phyloP scores from a whole-genome alignment of 257 asterid genomes.

The Verbena officinalis region DNA sequence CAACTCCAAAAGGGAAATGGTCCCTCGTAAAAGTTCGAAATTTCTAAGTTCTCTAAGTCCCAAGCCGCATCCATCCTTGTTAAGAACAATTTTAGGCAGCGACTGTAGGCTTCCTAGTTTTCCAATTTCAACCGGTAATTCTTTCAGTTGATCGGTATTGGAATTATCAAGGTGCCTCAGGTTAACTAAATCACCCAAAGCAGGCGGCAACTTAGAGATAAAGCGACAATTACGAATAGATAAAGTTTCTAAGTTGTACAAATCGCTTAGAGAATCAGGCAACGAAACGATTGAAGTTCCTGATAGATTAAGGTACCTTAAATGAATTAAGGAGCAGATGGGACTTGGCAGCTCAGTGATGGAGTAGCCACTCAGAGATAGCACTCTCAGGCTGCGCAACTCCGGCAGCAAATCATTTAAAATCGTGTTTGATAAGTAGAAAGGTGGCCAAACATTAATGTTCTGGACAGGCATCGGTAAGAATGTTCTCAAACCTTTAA shows the following conservation, averaged over 20 bases:
- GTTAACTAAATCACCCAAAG: slow-evolving; percentile 40
- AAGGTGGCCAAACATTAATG: slow-evolving; percentile 39
- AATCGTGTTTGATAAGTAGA: slow-evolving; percentile 33
- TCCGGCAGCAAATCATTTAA: slow-evolving; percentile 36
- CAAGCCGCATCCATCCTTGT: slow-evolving; percentile 38
- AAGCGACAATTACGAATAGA: slow-evolving; percentile 46
- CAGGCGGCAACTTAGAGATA: slow-evolving; percentile 40
- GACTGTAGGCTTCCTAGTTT: slow-evolving; percentile 38
- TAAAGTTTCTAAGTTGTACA: slow-evolving; percentile 38
- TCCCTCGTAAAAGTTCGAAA: slow-evolving; percentile 38
- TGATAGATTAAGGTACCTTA: slow-evolving; percentile 41
- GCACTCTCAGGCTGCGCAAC: slow-evolving; percentile 31
- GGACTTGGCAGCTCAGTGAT: slow-evolving; percentile 36
- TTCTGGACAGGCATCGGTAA: slow-evolving; percentile 45
- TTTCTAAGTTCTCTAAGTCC: slow-evolving; percentile 38
- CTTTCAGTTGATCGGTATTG: slow-evolving; percentile 44
- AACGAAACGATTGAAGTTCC: slow-evolving; percentile 34
- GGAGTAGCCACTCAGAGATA: slow-evolving; percentile 41
- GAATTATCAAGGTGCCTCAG: slow-evolving; percentile 48
- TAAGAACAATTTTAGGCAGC: slow-evolving; percentile 42
- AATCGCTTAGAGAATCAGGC: slow-evolving; percentile 34
- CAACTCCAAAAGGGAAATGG: slow-evolving; percentile 34
- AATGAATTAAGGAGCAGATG: slow-evolving; percentile 33
- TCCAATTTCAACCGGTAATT: slow-evolving; percentile 42
- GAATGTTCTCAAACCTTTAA: slow-evolving; percentile 42